A percentile compares a stretch with the other conserved stretches of the same genome.
phyloP scores from a whole-genome alignment of 768 basidiomycete genomes.

The Amanita subjunquillea region DNA sequence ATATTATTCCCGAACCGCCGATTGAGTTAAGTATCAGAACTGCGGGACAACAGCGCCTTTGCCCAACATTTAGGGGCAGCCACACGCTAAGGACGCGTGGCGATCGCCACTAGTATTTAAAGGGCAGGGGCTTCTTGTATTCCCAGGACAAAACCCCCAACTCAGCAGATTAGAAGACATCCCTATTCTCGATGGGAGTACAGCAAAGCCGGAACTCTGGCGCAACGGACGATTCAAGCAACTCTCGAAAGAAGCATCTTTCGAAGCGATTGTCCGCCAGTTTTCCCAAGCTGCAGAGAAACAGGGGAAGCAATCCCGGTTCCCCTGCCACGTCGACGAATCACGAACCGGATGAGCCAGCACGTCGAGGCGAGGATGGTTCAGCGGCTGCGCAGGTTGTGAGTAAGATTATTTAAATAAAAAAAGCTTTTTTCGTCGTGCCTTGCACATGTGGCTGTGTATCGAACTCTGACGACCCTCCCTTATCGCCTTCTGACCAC shows the following conservation, averaged over 20 bases:
- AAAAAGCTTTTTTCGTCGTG: background rate
- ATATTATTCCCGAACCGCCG: too few relatives aligned
- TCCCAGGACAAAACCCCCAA: background rate
- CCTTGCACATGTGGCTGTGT: slow-evolving; percentile 5
- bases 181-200: background rate
- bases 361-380: background rate
- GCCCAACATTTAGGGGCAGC: background rate
- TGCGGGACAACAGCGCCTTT: background rate
- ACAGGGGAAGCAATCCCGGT: background rate
- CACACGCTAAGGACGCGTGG: slow-evolving; percentile 1
- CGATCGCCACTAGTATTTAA: slow-evolving; percentile 4
- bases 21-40: background rate
- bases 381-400: background rate
- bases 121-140: background rate
- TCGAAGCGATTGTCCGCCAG: background rate
- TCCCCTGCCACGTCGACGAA: background rate
- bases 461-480: background rate
- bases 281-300: background rate
- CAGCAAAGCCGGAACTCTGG: background rate
- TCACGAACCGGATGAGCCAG: background rate
- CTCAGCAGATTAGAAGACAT: background rate
- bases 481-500: background rate
- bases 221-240: background rate
- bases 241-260: background rate
- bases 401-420: background rate